A percentile compares a stretch with the other conserved stretches of the same genome.
phyloP scores from a whole-genome alignment of 2,329 filamentous ascomycete species.

The Podosphaera fusca region DNA sequence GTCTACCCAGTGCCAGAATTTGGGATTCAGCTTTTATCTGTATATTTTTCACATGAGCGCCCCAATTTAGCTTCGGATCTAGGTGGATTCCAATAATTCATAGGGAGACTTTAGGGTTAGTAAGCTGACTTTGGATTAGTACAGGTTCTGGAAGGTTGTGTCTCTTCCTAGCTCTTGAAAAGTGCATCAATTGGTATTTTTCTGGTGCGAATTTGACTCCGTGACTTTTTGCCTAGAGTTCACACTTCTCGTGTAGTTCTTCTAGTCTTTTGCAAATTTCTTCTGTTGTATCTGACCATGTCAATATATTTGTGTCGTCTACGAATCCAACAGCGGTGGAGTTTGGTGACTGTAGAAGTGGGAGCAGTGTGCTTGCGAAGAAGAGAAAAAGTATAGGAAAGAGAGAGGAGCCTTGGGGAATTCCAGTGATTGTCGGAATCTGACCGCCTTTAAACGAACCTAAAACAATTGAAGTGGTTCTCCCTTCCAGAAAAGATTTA shows the following conservation, averaged over 20 bases:
- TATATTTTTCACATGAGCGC: not conserved
- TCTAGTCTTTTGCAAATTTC: not conserved
- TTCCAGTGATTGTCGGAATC: not conserved
- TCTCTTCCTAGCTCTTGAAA: not conserved
- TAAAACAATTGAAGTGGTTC: not conserved
- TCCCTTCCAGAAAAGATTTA: not conserved
- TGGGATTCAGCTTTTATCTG: not conserved
- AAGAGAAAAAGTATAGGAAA: too few relatives aligned
- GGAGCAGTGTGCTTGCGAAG: too few relatives aligned
- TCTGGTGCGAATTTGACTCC: not conserved
- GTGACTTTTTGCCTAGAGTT: not conserved
- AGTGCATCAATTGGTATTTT: not conserved
- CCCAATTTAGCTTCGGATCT: not conserved
- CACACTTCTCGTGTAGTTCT: not conserved
- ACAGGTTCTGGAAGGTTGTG: not conserved
- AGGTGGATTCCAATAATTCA: not conserved
- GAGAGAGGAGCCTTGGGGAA: too few relatives aligned
- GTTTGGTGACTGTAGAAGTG: too few relatives aligned
- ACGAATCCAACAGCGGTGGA: too few relatives aligned
- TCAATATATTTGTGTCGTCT: too few relatives aligned
- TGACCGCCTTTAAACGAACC: not conserved
- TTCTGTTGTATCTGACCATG: too few relatives aligned
- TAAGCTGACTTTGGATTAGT: not conserved
- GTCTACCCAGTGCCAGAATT: not conserved
- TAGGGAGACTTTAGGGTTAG: not conserved